Conservation (phyloP, 2,329 filamentous ascomycete species). For the Lasiodiplodia citricola region DNA sequence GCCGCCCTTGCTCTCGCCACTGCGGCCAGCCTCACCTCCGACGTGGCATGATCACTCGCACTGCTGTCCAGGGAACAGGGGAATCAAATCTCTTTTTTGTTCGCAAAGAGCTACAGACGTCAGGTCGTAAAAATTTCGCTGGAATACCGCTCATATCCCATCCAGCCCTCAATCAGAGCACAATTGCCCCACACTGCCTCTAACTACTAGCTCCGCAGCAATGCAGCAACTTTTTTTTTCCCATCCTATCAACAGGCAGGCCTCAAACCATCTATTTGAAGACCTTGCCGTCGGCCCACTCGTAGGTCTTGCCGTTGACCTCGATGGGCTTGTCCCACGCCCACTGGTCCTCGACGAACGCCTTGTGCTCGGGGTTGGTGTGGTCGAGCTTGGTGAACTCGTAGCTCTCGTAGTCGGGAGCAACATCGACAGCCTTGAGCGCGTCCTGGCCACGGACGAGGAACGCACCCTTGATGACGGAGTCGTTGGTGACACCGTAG, state of each 20-base stretch:
- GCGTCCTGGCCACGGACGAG: constrained; percentile 91
- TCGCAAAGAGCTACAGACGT: constrained; percentile 25
- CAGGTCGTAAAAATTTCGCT: constrained; percentile 24
- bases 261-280: constrained; percentile 78
- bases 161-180: constrained; percentile 24
- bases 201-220: constrained; percentile 23
- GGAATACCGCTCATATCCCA: constrained; percentile 21
- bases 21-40: constrained; percentile 6
- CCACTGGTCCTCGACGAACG: constrained; percentile 88
- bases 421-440: constrained; percentile 89
- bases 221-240: constrained; percentile 12
- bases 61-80: constrained; percentile 7
- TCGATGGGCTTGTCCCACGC: constrained; percentile 84
- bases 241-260: not conserved
- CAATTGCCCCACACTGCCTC: constrained; percentile 10
- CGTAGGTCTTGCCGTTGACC: constrained; percentile 85
- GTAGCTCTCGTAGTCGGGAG: constrained; percentile 97
- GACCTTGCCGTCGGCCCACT: constrained; percentile 91
- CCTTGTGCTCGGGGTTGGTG: constrained; percentile 80
- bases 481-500: constrained; percentile 87
- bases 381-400: constrained; percentile 95
- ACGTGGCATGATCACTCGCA: constrained; percentile 3
- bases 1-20: constrained; percentile 9
- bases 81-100: constrained; percentile 21
- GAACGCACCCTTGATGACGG: constrained; percentile 90